A percentile compares a stretch with the other conserved stretches of the same genome.
These are phyloP conservation scores for Actinomortierella ambigua DNA, from an alignment of 371 early-diverging fungal genomes.

Conservation along the genomic window DNA sequence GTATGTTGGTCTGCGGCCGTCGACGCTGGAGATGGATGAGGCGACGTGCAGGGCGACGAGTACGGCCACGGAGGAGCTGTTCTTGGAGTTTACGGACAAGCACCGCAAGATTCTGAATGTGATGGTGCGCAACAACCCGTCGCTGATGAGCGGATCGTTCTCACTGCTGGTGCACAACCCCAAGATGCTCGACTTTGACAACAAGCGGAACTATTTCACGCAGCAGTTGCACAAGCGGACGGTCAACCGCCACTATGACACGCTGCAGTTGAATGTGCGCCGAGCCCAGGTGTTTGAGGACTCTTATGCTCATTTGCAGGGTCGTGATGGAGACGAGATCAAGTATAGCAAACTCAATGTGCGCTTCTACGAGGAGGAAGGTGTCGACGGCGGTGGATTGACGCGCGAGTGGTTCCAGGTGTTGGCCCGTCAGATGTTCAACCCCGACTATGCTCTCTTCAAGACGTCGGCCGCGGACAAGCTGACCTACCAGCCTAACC, in stretches of 20 bases:
- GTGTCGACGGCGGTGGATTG: conserved; percentile 98
- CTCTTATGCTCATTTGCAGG: conserved; percentile 93
- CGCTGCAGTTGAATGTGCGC: conserved; percentile 89
- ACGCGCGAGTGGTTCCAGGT: conserved; percentile 99
- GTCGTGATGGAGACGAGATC: conserved; percentile 90
- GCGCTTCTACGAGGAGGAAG: conserved; percentile 97
- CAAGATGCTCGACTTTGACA: conserved; percentile 98
- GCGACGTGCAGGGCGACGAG: conserved; percentile 25
- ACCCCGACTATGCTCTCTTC: conserved; percentile 98
- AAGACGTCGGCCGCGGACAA: conserved; percentile 94
- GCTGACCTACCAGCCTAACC: conserved; percentile 97
- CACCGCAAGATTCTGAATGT: conserved; percentile 96
- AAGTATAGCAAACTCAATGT: conserved; percentile 94
- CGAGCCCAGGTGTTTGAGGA: conserved; percentile 97
- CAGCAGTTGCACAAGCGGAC: conserved; percentile 91
- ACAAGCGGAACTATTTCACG: conserved; percentile 96
- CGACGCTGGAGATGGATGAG: conserved; percentile 41
- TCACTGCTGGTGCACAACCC: conserved; percentile 95
- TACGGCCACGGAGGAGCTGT: conserved; percentile 69
- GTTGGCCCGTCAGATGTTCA: conserved; percentile 97
- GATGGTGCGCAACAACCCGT: conserved; percentile 96
- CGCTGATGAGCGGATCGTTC: conserved; percentile 95
- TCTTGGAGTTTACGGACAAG: conserved; percentile 90
- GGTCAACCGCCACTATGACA: conserved; percentile 64
- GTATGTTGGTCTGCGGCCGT: conserved; percentile 54